A percentile compares a stretch with the other conserved stretches of the same genome.
Conservation (phyloP, 768 basidiomycete genomes). For the Lentinus tigrinus region DNA sequence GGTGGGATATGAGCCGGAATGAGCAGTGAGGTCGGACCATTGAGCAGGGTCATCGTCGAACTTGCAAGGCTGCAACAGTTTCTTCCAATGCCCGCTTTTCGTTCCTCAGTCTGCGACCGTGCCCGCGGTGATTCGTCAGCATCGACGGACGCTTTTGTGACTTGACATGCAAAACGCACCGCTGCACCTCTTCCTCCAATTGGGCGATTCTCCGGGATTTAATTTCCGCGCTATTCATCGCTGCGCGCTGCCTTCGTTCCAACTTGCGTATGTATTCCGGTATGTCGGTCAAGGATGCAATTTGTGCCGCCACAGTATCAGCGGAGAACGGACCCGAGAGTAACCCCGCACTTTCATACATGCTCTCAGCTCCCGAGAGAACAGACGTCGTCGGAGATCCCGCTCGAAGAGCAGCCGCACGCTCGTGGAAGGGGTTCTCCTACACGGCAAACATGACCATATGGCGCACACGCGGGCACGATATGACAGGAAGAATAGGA, state of each 20-base stretch:
- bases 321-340: conserved; percentile 16
- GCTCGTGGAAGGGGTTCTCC: conserved; percentile 20
- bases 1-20: no score
- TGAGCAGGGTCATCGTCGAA: neutral
- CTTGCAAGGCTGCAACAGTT: conserved; percentile 13
- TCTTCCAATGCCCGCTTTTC: conserved; percentile 18
- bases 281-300: conserved; percentile 19
- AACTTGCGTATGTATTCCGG: conserved; percentile 35
- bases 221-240: conserved; percentile 32
- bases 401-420: neutral
- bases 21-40: no score
- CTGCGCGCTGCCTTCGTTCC: conserved; percentile 37
- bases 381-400: neutral
- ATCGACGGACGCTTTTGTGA: neutral
- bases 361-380: conserved; percentile 5
- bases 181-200: conserved; percentile 12
- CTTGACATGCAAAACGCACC: conserved; percentile 8
- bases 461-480: neutral
- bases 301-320: conserved; percentile 25
- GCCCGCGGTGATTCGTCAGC: conserved; percentile 1
- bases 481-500: neutral
- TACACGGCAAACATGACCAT: neutral
- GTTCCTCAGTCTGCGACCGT: conserved; percentile 3
- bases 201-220: conserved; percentile 17
- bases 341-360: neutral